phyloP scores from a whole-genome alignment of 2,329 filamentous ascomycete species.

The Aspergillus sp. region DNA sequence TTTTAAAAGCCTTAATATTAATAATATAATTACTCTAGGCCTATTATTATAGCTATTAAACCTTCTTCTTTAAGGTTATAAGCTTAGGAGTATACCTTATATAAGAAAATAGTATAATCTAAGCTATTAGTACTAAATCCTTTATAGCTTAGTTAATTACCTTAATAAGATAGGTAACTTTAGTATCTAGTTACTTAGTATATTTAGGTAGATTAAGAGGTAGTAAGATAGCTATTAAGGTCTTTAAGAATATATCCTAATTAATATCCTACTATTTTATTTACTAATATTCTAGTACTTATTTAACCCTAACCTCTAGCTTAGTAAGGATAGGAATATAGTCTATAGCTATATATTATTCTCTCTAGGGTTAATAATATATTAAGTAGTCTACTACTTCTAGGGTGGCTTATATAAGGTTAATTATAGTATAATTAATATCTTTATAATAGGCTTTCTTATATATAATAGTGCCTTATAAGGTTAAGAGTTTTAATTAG shows the following conservation, averaged over 20 bases:
- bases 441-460: background rate
- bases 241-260: background rate
- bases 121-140: background rate
- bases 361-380: background rate
- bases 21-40: background rate
- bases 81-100: background rate
- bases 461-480: slow-evolving; percentile 2
- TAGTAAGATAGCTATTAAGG: background rate
- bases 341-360: background rate
- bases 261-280: background rate
- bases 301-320: background rate
- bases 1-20: background rate
- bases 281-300: background rate
- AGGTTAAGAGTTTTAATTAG: slow-evolving; percentile 1
- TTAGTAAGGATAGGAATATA: slow-evolving; percentile 2
- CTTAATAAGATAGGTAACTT: background rate
- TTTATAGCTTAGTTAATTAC: background rate
- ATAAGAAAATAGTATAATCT: background rate
- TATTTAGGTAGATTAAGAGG: background rate
- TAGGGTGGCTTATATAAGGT: background rate
- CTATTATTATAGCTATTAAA: background rate
- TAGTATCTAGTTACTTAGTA: background rate
- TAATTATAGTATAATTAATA: background rate
- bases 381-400: background rate
- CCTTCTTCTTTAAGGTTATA: background rate